These are phyloP conservation scores for Chaetomium fimeti DNA, from an alignment of 495 filamentous ascomycete species.

Conservation along the genomic window DNA sequence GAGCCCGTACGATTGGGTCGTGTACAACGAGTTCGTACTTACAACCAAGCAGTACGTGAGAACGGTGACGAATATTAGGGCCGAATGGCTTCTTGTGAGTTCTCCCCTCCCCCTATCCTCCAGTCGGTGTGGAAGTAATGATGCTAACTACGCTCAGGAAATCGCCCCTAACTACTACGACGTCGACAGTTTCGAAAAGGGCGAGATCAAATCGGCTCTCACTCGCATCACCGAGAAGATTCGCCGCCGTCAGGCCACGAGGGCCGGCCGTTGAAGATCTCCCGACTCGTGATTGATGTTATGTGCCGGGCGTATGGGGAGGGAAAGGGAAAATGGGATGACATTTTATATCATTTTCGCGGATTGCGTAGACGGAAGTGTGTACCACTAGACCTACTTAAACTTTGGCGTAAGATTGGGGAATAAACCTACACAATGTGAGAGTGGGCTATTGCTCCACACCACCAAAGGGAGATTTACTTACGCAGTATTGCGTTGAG, in stretches of 20 bases:
- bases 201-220: constrained; percentile 77
- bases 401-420: background rate
- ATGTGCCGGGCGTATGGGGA: background rate
- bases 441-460: background rate
- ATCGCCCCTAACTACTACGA: constrained; percentile 93
- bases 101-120: background rate
- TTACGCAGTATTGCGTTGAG: no score
- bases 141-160: constrained; percentile 52
- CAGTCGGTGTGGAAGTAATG: background rate
- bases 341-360: background rate
- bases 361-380: background rate
- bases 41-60: constrained; percentile 91
- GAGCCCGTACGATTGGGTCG: constrained; percentile 89
- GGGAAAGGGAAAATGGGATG: background rate
- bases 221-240: constrained; percentile 72
- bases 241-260: constrained; percentile 68
- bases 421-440: background rate
- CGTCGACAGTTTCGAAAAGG: constrained; percentile 75
- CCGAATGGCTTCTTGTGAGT: constrained; percentile 89
- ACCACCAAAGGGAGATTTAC: no score
- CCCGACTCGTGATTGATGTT: background rate
- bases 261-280: constrained; percentile 35
- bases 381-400: background rate
- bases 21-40: constrained; percentile 98
- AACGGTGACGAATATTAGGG: constrained; percentile 63